These are phyloP conservation scores for Ceratocystis cacaofunesta DNA, from an alignment of 2,329 filamentous ascomycete genomes.

Conservation along the genomic window DNA sequence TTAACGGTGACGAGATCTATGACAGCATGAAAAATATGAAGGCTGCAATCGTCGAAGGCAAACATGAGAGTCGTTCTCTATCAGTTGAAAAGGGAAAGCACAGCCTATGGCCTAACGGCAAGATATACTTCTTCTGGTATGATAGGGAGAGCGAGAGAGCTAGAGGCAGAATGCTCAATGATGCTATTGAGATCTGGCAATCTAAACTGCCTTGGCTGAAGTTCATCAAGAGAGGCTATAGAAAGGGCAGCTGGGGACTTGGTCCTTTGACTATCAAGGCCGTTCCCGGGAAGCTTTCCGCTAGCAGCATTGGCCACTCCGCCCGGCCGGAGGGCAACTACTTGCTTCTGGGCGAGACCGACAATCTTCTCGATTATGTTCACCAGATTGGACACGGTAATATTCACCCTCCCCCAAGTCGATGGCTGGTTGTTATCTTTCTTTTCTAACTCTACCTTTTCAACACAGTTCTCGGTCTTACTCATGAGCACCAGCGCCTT, in stretches of 20 bases:
- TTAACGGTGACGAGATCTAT: constrained; percentile 16
- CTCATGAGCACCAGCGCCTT: constrained; percentile 13
- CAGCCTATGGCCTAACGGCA: background rate
- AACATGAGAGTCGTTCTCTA: background rate
- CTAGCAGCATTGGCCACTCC: constrained; percentile 9
- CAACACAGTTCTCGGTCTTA: constrained; percentile 12
- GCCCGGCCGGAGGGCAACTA: background rate
- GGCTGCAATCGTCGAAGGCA: background rate
- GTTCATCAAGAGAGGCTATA: constrained; percentile 6
- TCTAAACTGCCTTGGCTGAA: constrained; percentile 13
- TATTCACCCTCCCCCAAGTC: background rate
- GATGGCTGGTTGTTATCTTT: too few relatives aligned
- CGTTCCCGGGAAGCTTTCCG: constrained; percentile 5
- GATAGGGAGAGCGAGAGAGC: background rate
- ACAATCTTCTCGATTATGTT: constrained; percentile 3
- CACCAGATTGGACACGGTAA: constrained; percentile 17
- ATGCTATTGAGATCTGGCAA: constrained; percentile 14
- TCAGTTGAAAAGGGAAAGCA: background rate
- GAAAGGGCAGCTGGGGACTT: background rate
- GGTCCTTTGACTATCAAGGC: constrained; percentile 6
- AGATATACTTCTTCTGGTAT: constrained; percentile 7
- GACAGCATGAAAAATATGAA: constrained; percentile 10
- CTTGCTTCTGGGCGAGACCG: constrained; percentile 9
- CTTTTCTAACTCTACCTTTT: background rate
- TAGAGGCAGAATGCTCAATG: background rate